Base-by-base conservation (phyloP, 2,329 filamentous ascomycete genomes). In the Boeremia exigua region DNA sequence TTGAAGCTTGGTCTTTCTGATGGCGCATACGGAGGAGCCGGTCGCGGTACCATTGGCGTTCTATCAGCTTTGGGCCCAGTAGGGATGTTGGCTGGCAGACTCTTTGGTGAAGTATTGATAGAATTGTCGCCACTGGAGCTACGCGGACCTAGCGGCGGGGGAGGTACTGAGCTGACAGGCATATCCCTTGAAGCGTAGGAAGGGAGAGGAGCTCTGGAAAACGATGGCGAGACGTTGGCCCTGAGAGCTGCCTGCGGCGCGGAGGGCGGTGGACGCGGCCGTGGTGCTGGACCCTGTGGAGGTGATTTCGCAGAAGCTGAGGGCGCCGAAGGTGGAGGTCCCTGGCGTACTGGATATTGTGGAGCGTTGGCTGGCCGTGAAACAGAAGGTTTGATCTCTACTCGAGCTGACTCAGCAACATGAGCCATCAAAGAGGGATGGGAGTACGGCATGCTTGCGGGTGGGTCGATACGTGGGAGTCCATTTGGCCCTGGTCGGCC, bases 61-160 rank as follows among this genome's bases (percentile, higher is more conserved):
- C 70, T 69, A 14, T 75, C 71, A 32, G 73, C 75, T 56, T 76
- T 76, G 7, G 76, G 76, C 3, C 76, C 75, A 29, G 75, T 78
- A 2, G 76, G 76, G 17, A 78, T 76, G 37, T 74, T 74, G 25
- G 66, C 66, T 37, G 69, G 70, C 17, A 72, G 49, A 36, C 63
- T 70, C 53, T 74, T 72, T 2, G 75, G 75, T 6, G 75, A 76
- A 2, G 74, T 75, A 44, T 63, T 75, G 28, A 68, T 61, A 6
- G 65, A 45, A 54, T 65, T 49, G 5, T 63, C 55, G 40, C 61
- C 62, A 32, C 58, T 61, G 30, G 56, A 52, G 40, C 57, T 48
- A 8, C 75, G 66, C 6, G 72, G 65, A 2, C 70, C 73, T 10
- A 61, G 54, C 4, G 53, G 47, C 7, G 56, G 38, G 14, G 69